These are phyloP conservation scores for Medakamo hakoo DNA, from an alignment of 139 green algal species.

Conservation along the genomic window DNA sequence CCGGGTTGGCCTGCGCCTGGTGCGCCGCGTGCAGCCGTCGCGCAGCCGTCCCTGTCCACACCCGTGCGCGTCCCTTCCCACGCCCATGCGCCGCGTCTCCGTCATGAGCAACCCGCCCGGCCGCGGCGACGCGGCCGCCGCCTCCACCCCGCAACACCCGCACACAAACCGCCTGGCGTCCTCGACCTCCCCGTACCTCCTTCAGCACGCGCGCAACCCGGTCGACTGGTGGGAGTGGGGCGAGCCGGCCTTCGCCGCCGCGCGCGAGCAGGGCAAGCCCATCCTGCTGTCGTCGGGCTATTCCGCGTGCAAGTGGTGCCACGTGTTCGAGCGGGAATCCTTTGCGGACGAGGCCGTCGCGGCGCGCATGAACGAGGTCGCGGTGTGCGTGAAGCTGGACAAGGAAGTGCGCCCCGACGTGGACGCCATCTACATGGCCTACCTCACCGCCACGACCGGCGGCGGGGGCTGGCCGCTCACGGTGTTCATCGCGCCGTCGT, in stretches of 20 bases:
- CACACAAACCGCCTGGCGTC: constrained; percentile 37
- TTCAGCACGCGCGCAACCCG: constrained; percentile 74
- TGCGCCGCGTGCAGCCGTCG: too few relatives aligned
- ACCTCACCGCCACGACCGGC: constrained; percentile 49
- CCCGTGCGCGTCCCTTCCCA: too few relatives aligned
- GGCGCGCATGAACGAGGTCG: constrained; percentile 57
- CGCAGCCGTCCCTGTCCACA: too few relatives aligned
- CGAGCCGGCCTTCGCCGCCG: constrained; percentile 57
- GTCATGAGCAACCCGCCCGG: too few relatives aligned
- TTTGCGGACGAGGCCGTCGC: constrained; percentile 67
- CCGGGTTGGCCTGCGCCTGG: too few relatives aligned
- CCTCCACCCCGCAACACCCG: too few relatives aligned
- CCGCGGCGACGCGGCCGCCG: too few relatives aligned
- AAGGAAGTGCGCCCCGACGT: constrained; percentile 80
- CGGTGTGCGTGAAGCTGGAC: constrained; percentile 79
- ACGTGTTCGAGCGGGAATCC: constrained; percentile 80
- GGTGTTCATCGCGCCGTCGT: constrained; percentile 63
- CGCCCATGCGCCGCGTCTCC: too few relatives aligned
- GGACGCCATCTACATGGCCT: constrained; percentile 68
- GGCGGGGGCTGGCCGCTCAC: constrained; percentile 45
- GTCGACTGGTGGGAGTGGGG: constrained; percentile 86
- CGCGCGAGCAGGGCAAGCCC: constrained; percentile 44
- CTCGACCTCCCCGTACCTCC: constrained; percentile 58
- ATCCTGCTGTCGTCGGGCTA: constrained; percentile 84
- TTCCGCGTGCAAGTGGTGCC: constrained; percentile 69